Evolutionary conservation across 129 eudicot genomes (phyloP).

Genomic region (Flaveria ramosissima): DNA sequence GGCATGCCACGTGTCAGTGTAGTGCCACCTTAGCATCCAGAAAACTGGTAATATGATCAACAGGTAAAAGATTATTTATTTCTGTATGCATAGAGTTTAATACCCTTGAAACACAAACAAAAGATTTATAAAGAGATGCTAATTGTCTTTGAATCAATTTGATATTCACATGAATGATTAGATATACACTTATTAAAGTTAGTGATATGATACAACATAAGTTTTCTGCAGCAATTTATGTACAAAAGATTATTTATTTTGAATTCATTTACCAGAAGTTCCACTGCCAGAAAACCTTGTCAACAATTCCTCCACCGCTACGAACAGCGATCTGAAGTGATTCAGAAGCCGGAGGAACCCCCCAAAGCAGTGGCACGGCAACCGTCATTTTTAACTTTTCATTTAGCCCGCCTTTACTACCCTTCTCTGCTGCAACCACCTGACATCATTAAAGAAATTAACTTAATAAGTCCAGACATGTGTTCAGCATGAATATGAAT

Average conservation of each 20-base stretch:
- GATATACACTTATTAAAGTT: constrained; percentile 33
- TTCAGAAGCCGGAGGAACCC: constrained; percentile 98
- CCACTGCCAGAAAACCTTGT: constrained; percentile 97
- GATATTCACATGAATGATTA: constrained; percentile 41
- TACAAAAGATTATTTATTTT: constrained; percentile 41
- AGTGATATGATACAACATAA: constrained; percentile 28
- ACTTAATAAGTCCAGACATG: neutral
- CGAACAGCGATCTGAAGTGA: constrained; percentile 85
- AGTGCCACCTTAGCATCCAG: too few species aligned
- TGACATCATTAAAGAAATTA: constrained; percentile 16
- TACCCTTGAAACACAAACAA: neutral
- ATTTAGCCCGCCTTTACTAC: constrained; percentile 68
- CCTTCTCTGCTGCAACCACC: constrained; percentile 95
- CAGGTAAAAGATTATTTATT: neutral
- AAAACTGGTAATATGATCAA: neutral
- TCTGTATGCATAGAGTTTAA: too few species aligned
- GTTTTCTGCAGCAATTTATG: constrained; percentile 40
- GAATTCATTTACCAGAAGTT: constrained; percentile 59
- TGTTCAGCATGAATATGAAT: neutral
- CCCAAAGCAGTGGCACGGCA: constrained; percentile 96
- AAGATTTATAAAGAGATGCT: neutral
- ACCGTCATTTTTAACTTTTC: constrained; percentile 93
- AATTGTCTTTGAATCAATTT: constrained; percentile 19
- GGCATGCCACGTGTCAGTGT: neutral
- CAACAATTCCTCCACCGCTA: constrained; percentile 95